Conservation (phyloP, 2,329 filamentous ascomycete genomes). For the Fusarium sp. region DNA sequence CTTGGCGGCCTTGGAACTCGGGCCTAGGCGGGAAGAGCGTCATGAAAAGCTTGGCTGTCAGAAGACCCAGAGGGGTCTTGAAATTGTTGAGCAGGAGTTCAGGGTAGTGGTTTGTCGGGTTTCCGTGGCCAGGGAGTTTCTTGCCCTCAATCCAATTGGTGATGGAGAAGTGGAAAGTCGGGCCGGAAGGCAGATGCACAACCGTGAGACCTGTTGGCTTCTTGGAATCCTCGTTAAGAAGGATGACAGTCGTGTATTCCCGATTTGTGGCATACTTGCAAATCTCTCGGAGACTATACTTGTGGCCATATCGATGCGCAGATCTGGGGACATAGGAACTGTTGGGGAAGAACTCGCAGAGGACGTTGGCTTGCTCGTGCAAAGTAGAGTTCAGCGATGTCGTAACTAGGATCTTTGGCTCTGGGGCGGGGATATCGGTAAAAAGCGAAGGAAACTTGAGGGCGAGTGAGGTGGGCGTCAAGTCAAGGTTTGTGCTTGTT, state of each 20-base stretch:
- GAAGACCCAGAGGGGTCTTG: constrained; percentile 87
- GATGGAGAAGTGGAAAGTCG: constrained; percentile 92
- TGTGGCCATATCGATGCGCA: constrained; percentile 84
- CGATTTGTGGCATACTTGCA: constrained; percentile 84
- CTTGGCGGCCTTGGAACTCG: constrained; percentile 86
- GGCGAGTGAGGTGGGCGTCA: constrained; percentile 69
- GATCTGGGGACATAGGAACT: constrained; percentile 87
- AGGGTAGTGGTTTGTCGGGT: constrained; percentile 88
- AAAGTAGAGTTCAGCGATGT: constrained; percentile 90
- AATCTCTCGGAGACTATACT: constrained; percentile 93
- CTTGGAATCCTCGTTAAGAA: constrained; percentile 92
- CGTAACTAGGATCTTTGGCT: constrained; percentile 90
- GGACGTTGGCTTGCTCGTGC: constrained; percentile 82
- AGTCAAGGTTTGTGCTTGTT: constrained; percentile 71
- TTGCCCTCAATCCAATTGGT: constrained; percentile 91
- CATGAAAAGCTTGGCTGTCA: constrained; percentile 85
- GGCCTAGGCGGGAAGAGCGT: constrained; percentile 75
- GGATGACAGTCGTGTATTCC: constrained; percentile 83
- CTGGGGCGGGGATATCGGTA: constrained; percentile 66
- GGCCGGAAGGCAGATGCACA: constrained; percentile 84
- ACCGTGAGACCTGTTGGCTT: constrained; percentile 84
- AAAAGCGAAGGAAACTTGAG: constrained; percentile 73
- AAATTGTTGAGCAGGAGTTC: constrained; percentile 96
- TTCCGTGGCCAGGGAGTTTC: constrained; percentile 87
- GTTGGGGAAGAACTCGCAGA: constrained; percentile 88